Conservation (phyloP, 495 filamentous ascomycete species). For the Penicillium salamii region DNA sequence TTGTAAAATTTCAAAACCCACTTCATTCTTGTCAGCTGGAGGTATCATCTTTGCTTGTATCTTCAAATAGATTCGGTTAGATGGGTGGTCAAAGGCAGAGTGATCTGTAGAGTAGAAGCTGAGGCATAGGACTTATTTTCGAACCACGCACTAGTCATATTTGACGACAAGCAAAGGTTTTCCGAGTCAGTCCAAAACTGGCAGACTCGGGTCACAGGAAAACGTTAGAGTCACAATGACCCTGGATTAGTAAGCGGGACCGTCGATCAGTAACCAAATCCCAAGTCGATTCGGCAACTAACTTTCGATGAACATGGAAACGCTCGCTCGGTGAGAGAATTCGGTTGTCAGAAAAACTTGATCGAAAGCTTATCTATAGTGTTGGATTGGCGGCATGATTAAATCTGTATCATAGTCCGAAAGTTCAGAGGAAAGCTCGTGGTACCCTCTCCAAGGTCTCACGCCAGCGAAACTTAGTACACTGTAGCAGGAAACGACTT, state of each 20-base stretch:
- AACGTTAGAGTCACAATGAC: background rate
- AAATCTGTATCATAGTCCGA: background rate
- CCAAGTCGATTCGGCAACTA: background rate
- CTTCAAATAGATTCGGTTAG: background rate
- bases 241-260: background rate
- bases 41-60: background rate
- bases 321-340: background rate
- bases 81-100: background rate
- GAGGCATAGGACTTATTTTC: background rate
- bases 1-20: background rate
- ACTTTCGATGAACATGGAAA: constrained; percentile 1
- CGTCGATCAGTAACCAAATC: background rate
- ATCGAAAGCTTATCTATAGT: constrained; percentile 4
- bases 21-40: background rate
- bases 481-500: background rate
- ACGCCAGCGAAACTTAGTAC: background rate
- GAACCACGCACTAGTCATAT: background rate
- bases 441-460: background rate
- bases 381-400: background rate
- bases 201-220: background rate
- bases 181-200: background rate
- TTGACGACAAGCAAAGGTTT: background rate
- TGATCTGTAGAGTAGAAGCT: background rate
- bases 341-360: background rate
- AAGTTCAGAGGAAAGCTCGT: background rate